phyloP scores from a whole-genome alignment of 306 rosid genomes.

The Comarum palustre region DNA sequence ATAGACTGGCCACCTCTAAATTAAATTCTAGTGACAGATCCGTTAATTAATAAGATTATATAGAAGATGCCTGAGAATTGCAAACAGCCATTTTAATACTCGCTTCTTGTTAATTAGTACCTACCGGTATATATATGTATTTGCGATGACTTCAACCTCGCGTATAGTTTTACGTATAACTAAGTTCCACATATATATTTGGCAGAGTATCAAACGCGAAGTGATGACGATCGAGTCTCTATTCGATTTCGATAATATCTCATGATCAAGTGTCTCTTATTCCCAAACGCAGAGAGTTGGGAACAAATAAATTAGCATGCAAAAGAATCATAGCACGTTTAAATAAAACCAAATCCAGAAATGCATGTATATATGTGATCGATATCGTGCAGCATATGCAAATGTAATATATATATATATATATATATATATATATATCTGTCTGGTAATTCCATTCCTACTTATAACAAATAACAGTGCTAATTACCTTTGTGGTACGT shows the following conservation, averaged over 20 bases:
- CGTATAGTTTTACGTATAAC: too few relatives aligned
- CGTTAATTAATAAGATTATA: too few relatives aligned
- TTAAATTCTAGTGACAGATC: too few relatives aligned
- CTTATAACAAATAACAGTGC: background rate
- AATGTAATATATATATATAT: too few relatives aligned
- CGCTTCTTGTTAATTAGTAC: too few relatives aligned
- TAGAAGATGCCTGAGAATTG: too few relatives aligned
- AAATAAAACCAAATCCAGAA: background rate
- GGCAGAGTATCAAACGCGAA: too few relatives aligned
- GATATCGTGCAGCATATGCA: background rate
- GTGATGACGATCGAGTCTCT: too few relatives aligned
- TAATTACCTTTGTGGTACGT: background rate
- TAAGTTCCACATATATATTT: too few relatives aligned
- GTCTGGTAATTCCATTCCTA: background rate
- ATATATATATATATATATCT: too few relatives aligned
- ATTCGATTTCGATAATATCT: background rate
- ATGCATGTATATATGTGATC: background rate
- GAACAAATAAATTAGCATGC: background rate
- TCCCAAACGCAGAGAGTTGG: background rate
- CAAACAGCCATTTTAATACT: too few relatives aligned
- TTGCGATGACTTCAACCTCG: background rate
- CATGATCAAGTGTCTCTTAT: background rate
- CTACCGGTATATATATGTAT: background rate
- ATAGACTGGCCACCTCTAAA: background rate
- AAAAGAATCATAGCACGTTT: background rate